Base-by-base conservation (phyloP, 2,329 filamentous ascomycete genomes). In the Colletotrichum sidae region DNA sequence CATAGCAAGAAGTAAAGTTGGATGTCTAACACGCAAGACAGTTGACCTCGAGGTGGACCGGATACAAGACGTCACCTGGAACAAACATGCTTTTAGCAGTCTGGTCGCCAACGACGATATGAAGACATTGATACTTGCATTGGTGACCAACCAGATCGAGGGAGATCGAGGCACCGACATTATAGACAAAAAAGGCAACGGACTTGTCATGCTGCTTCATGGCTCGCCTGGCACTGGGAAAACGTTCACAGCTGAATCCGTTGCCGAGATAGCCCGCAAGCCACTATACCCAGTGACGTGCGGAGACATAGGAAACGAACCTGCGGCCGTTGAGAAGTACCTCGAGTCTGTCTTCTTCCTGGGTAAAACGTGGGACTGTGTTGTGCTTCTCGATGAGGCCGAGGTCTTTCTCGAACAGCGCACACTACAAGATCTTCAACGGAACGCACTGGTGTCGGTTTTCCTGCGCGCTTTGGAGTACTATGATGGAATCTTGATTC, bases 401-500 rank as follows among this genome's bases (percentile, higher is more conserved):
- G 92, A 94, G 70, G 90, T 94, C 6, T 94, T 94, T 79, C 81
- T 97, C 11, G 92, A 96, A 80, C 25, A 25, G 25, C 25, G 91
- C 92, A 76, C 88, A 93, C 2, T 91, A 92, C 51, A 89, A 93
- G 92, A 96, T 71, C 90, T 96, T 55, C 90, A 94, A 73, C 90
- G 93, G 63, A 96, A 97, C 71, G 91, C 91, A 0, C 86, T 95
- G 1, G 93, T 97, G 55, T 92, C 90, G 74, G 93, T 97, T 72
- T 97, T 97, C 81, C 81, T 97, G 2, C 89, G 93, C 0, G 84
- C 95, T 61, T 83, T 97, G 0, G 94, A 97, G 77, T 97, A 97
- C 76, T 97, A 96, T 80, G 92, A 96, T 74, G 93, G 93, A 5
- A 96, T 97, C 58, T 77, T 97, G 7, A 96, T 97, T 80, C 78